These are phyloP conservation scores for Alternaria panax DNA, from an alignment of 2,329 filamentous ascomycete species.

Conservation along the genomic window DNA sequence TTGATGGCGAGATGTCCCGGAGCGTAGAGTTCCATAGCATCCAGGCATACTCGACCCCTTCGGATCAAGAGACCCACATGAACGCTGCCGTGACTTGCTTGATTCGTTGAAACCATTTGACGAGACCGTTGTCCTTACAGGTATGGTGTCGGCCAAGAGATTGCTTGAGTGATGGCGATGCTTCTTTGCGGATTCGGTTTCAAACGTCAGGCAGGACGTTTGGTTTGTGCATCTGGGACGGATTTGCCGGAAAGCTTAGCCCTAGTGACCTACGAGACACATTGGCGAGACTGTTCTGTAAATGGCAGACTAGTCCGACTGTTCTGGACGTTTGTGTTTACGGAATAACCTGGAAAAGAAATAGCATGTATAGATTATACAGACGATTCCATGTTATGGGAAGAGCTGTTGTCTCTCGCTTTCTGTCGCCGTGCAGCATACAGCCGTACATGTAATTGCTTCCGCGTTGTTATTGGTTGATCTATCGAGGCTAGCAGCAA, in stretches of 20 bases:
- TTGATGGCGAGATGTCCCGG: conserved; percentile 4
- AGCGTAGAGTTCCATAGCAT: conserved; percentile 1
- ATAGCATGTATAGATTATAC: neutral
- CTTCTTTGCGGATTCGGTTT: conserved; percentile 39
- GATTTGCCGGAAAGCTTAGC: conserved; percentile 25
- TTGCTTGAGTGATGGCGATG: conserved; percentile 29
- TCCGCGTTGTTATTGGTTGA: neutral
- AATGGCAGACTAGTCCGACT: neutral
- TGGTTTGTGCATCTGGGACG: conserved; percentile 34
- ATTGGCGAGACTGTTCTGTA: conserved; percentile 4
- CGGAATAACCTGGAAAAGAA: neutral
- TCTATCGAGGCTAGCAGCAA: neutral
- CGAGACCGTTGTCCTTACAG: conserved; percentile 24
- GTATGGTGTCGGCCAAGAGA: conserved; percentile 34
- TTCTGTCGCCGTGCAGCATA: neutral
- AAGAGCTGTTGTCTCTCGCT: neutral
- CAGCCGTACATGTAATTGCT: neutral
- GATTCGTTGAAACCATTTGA: conserved; percentile 19
- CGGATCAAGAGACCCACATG: neutral
- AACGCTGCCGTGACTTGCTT: neutral
- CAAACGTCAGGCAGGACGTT: conserved; percentile 33
- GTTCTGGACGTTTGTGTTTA: neutral
- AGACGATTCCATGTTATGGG: neutral
- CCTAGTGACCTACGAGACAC: conserved; percentile 12
- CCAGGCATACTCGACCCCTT: conserved; percentile 17